Evolutionary conservation across 2,329 filamentous ascomycete genomes (phyloP), one percentile per base, ranked within the genome.

Genomic region (Sporothrix mexicana): DNA sequence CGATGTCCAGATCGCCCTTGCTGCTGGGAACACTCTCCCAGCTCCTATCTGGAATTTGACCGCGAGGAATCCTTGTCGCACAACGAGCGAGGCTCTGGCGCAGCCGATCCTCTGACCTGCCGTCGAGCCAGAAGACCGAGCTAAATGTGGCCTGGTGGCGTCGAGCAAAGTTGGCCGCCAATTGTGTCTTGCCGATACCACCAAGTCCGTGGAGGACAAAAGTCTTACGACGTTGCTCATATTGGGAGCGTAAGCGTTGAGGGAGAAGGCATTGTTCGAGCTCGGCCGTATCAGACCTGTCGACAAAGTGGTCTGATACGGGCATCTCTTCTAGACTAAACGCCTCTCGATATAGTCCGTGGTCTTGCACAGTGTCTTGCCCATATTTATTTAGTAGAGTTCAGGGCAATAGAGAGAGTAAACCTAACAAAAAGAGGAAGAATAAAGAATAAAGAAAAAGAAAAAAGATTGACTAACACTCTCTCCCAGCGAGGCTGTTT

Each of bases 71-170:
- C 68, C 75, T 76, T 12, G 53, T 73, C 55, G 74, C 73, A 75
- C 69, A 76, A 57, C 61, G 57, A 72, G 73, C 70, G 70, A 81
- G 74, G 70, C 78, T 81, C 68, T 77, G 78, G 73, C 73, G 78
- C 49, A 80, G 74, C 71, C 74, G 74, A 72, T 77, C 76, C 73
- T 80, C 78, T 20, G 78, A 77, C 51, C 78, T 74, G 45, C 77
- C 77, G 72, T 81, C 78, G 2, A 81, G 71, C 79, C 78, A 81
- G 74, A 81, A 79, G 59, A 81, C 74, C 12, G 78, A 77, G 67
- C 74, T 78, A 72, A 79, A 81, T 6, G 51, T 59, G 20, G 68
- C 59, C 59, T 75, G 43, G 69, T 80, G 75, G 57, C 68, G 73
- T 72, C 73, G 73, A 13, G 75, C 76, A 73, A 78, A 79, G 67